Conservation (phyloP, 129 eudicot genomes). For the Apium graveolens region DNA sequence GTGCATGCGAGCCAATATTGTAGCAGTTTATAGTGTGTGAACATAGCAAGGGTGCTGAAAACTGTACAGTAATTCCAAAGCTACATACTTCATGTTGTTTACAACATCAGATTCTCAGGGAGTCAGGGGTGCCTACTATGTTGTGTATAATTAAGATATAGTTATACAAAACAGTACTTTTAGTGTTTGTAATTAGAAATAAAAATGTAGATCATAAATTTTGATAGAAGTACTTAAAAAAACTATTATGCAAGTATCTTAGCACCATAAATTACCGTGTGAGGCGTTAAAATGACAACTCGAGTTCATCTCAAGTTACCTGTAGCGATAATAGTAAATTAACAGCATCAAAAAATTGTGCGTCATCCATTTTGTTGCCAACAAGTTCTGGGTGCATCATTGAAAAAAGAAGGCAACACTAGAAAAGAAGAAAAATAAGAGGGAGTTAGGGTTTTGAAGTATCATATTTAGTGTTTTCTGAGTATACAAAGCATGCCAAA, state of each 20-base stretch:
- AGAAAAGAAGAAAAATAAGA: not conserved
- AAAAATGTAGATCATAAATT: not conserved
- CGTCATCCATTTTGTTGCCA: slow-evolving; percentile 29
- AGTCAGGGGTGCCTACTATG: not conserved
- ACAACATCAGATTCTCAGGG: not conserved
- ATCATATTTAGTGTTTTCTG: not conserved
- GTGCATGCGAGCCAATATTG: too few relatives aligned
- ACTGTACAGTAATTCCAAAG: not conserved
- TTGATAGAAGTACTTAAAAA: not conserved
- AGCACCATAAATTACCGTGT: too few relatives aligned
- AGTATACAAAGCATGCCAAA: not conserved
- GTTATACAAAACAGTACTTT: not conserved
- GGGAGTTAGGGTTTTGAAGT: not conserved
- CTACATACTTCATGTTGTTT: not conserved
- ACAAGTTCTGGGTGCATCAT: slow-evolving; percentile 32
- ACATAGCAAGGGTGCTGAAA: not conserved
- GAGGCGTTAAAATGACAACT: too few relatives aligned
- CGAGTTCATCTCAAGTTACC: too few relatives aligned
- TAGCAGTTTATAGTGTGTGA: not conserved
- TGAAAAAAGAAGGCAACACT: slow-evolving; percentile 39
- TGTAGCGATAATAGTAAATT: not conserved
- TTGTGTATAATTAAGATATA: not conserved
- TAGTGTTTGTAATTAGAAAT: not conserved
- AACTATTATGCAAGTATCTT: not conserved
- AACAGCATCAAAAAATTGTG: not conserved